Evolutionary conservation across 192 early-diverging fungal species (phyloP).

Genomic region (Backusella mclennaniae): DNA sequence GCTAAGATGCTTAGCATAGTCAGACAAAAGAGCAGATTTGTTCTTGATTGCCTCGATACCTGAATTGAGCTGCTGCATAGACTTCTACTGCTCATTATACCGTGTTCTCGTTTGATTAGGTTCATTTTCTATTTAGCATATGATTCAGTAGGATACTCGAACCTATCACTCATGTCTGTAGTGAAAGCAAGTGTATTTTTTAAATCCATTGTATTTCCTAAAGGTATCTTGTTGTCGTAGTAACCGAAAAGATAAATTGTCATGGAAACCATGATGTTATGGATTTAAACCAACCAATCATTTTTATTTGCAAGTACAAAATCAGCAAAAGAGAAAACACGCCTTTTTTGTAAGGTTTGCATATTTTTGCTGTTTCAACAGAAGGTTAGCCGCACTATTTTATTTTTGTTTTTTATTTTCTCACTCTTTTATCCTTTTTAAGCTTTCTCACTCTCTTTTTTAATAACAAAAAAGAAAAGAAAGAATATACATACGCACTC

Average conservation of each 20-base stretch:
- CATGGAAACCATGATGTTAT: neutral
- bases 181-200: too few species aligned
- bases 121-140: too few species aligned
- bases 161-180: too few species aligned
- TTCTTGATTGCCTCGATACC: too few species aligned
- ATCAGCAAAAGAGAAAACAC: neutral
- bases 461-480: neutral
- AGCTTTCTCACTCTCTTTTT: neutral
- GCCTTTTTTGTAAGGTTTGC: constrained; percentile 6
- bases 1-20: too few species aligned
- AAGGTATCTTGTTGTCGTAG: neutral
- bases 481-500: neutral
- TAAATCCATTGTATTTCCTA: neutral
- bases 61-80: too few species aligned
- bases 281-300: neutral
- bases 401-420: neutral
- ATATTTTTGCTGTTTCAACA: constrained; percentile 2
- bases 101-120: too few species aligned
- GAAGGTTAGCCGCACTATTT: neutral
- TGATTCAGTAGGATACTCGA: too few species aligned
- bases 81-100: too few species aligned
- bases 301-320: neutral
- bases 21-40: too few species aligned
- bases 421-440: neutral
- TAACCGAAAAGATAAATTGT: neutral